These are phyloP conservation scores for Xylaria flabelliformis DNA, from an alignment of 495 filamentous ascomycete genomes.

Conservation along the genomic window DNA sequence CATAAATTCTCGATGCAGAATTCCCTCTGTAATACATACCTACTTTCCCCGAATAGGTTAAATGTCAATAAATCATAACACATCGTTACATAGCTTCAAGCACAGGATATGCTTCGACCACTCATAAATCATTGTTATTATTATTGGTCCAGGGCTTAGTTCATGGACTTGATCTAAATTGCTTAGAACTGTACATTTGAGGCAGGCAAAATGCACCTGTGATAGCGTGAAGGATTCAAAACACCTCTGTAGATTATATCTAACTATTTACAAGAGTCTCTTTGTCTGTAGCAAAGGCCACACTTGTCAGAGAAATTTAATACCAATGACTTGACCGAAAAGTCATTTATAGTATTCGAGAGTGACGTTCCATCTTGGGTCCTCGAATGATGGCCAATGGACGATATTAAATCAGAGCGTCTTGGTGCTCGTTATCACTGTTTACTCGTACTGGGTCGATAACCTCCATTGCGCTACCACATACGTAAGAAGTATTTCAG, in stretches of 20 bases:
- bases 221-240: neutral
- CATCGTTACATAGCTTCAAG: neutral
- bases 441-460: neutral
- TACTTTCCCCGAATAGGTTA: neutral
- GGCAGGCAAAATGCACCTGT: neutral
- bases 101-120: neutral
- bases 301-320: neutral
- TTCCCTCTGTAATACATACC: neutral
- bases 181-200: neutral
- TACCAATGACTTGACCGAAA: neutral
- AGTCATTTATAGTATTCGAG: neutral
- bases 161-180: neutral
- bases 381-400: neutral
- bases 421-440: neutral
- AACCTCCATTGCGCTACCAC: neutral
- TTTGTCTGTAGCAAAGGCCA: neutral
- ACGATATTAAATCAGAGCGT: neutral
- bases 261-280: neutral
- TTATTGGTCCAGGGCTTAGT: neutral
- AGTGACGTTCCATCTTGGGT: neutral
- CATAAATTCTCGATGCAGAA: neutral
- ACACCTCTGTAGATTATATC: neutral
- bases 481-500: neutral
- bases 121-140: neutral
- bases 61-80: neutral